Evolutionary conservation across 495 filamentous ascomycete genomes (phyloP), one percentile per base, ranked within the genome.

Genomic region (Haplographium delicatum): DNA sequence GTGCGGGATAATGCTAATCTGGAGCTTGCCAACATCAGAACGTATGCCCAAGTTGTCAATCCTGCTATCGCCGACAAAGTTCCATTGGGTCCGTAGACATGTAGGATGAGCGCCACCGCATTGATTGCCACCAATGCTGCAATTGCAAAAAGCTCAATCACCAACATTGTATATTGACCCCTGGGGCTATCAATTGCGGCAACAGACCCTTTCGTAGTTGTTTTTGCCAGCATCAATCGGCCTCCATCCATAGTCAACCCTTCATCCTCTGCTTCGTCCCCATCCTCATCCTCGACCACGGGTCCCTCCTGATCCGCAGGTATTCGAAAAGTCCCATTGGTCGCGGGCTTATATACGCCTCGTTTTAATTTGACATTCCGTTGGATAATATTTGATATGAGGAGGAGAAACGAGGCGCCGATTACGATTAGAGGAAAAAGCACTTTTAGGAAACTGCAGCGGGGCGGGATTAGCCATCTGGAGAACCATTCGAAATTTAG

Each of bases 1-100:
- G 79, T 76, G 51, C 80, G 82, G 15, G 85, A 84, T 47, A 89
- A 73, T 24, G 86, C 71, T 43, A 96, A 71, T 11, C 93, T 83
- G 5, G 88, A 65, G 23, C 80, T 75, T 5, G 82, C 82, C 51
- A 99, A 76, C 23, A 85, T 71, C 34, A 94, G 68, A 40, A 91
- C 81, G 62, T 97, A 99, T 24, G 74, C 68, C 93, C 93, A 96
- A 27, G 79, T 80, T 11, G 76, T 64, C 25, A 93, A 62, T 33
- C 79, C 79, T 19, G 81, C 78, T 44, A 85, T 71, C 7, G 84
- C 78, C 44, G 87, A 82, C 33, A 85, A 46, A 4, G 59, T 70
- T 28, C 78, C 78, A 56, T 78, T 67, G 38, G 66, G 68, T 22
- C 81, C 79, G 74, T 75, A 80, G 47, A 66, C 68, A 33, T 71